These are phyloP conservation scores for Nepenthes alata DNA, from an alignment of 179 eudicot species.

Conservation along the genomic window DNA sequence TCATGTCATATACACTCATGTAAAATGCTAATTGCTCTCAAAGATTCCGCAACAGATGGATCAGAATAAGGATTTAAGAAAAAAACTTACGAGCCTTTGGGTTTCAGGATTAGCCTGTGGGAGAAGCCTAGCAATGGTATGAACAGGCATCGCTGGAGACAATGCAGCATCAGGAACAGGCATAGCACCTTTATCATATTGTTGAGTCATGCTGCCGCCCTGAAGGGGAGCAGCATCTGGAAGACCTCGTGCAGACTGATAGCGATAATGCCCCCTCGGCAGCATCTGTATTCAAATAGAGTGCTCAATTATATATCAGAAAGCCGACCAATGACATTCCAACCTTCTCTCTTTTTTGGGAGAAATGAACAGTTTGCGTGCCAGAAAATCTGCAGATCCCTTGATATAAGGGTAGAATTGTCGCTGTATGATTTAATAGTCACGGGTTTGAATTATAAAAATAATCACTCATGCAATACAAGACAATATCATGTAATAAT, in stretches of 20 bases:
- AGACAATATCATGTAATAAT: background rate
- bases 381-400: background rate
- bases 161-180: background rate
- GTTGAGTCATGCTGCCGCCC: background rate
- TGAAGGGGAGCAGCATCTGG: constrained; percentile 2
- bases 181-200: constrained; percentile 1
- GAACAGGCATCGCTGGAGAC: background rate
- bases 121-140: constrained; percentile 4
- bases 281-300: constrained; percentile 2
- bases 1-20: background rate
- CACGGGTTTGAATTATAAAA: background rate
- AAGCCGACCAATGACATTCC: background rate
- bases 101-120: constrained; percentile 6
- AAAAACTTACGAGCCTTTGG: constrained; percentile 8
- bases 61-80: background rate
- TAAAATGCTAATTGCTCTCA: background rate
- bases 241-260: constrained; percentile 6
- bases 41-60: background rate
- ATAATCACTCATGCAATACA: background rate
- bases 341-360: background rate
- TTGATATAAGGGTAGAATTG: no score
- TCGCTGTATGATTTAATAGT: no score
- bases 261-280: constrained; percentile 7
- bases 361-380: background rate
- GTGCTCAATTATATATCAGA: background rate